Evolutionary conservation across 2,329 filamentous ascomycete species (phyloP).

Genomic region (Microascus cirrosus): DNA sequence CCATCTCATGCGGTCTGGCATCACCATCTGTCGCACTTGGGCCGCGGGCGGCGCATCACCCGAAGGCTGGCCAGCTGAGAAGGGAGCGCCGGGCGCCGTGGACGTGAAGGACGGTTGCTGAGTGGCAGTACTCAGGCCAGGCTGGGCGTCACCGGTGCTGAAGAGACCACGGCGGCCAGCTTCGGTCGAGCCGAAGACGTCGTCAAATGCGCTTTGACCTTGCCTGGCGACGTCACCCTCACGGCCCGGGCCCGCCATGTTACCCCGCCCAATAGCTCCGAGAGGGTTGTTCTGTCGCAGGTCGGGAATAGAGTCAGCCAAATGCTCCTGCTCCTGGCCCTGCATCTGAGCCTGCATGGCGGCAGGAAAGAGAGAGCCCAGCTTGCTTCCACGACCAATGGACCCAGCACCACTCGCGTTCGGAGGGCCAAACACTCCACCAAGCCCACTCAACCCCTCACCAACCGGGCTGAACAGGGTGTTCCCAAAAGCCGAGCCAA

Average conservation of each 20-base stretch:
- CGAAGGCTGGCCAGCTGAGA: slow-evolving; percentile 20
- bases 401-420: slow-evolving; percentile 41
- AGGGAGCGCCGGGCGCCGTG: slow-evolving; percentile 6
- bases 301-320: slow-evolving; percentile 47
- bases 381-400: slow-evolving; percentile 66
- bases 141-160: slow-evolving; percentile 24
- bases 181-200: slow-evolving; percentile 30
- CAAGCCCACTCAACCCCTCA: slow-evolving; percentile 64
- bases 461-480: slow-evolving; percentile 68
- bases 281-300: slow-evolving; percentile 51
- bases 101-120: background rate
- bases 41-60: slow-evolving; percentile 43
- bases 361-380: slow-evolving; percentile 77
- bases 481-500: slow-evolving; percentile 57
- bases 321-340: slow-evolving; percentile 50
- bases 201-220: slow-evolving; percentile 44
- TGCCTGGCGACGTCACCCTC: slow-evolving; percentile 49
- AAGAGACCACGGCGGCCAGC: slow-evolving; percentile 22
- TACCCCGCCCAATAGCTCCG: slow-evolving; percentile 54
- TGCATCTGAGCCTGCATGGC: slow-evolving; percentile 92
- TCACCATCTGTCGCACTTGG: slow-evolving; percentile 86
- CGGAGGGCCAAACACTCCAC: slow-evolving; percentile 57
- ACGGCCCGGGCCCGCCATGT: slow-evolving; percentile 40
- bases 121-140: slow-evolving; percentile 8
- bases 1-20: slow-evolving; percentile 98